phyloP scores from a whole-genome alignment of 495 filamentous ascomycete species.

The Zalerion maritima region DNA sequence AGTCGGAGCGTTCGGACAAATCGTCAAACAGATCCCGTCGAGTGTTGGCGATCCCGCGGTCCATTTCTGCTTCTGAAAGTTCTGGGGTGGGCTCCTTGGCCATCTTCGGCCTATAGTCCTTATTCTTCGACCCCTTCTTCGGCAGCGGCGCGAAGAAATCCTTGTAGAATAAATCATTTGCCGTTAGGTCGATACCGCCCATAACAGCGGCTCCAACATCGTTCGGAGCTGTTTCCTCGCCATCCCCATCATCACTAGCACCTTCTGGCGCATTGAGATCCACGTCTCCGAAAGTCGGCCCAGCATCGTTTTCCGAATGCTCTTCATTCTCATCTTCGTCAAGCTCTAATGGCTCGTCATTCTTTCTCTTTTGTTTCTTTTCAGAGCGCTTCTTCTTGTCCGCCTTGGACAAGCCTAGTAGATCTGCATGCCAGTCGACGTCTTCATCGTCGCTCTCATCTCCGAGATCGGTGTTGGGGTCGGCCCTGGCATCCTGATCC shows the following conservation, averaged over 20 bases:
- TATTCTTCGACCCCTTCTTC: conserved; percentile 44
- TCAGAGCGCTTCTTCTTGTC: conserved; percentile 4
- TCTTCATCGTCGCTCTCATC: conserved; percentile 58
- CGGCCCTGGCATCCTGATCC: conserved; percentile 54
- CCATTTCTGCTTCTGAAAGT: conserved; percentile 45
- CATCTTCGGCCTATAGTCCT: conserved; percentile 17
- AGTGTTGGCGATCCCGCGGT: conserved; percentile 81
- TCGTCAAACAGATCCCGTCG: conserved; percentile 90
- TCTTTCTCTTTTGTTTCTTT: conserved; percentile 6
- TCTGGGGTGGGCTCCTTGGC: conserved; percentile 8
- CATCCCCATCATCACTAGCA: conserved; percentile 38
- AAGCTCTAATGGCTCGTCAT: conserved; percentile 11
- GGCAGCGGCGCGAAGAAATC: conserved; percentile 84
- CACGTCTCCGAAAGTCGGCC: conserved; percentile 61
- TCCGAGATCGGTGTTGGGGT: conserved; percentile 43
- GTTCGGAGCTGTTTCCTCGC: conserved; percentile 34
- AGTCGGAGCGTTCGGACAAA: conserved; percentile 41
- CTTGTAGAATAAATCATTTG: conserved; percentile 72
- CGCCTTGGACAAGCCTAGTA: conserved; percentile 28
- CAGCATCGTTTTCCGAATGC: conserved; percentile 31
- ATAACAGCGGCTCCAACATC: conserved; percentile 33
- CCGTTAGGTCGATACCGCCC: conserved; percentile 43
- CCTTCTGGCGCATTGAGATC: conserved; percentile 43
- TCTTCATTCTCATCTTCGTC: conserved; percentile 7
- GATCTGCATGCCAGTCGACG: conserved; percentile 71